Percentiles rank a stretch among this genome's conserved stretches.
Evolutionary conservation across 2,329 filamentous ascomycete species (phyloP).

Genomic region (Monilinia vaccinii-corymbosi): DNA sequence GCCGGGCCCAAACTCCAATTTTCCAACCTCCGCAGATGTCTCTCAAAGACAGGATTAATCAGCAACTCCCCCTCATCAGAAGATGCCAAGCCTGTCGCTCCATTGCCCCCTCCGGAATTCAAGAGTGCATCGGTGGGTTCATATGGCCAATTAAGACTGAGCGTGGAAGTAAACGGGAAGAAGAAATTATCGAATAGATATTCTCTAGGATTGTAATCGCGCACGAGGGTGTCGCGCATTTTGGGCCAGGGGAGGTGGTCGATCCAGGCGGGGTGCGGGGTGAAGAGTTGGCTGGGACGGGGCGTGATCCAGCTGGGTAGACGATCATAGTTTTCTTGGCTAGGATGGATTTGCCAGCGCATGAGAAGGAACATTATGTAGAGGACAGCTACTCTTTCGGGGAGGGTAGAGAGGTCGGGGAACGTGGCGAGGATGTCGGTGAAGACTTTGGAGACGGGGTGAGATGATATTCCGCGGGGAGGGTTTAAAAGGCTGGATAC

Average conservation of each 20-base stretch:
- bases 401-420: slow-evolving; percentile 66
- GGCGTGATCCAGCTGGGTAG: slow-evolving; percentile 68
- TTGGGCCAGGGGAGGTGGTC: slow-evolving; percentile 73
- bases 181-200: slow-evolving; percentile 75
- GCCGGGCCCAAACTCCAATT: slow-evolving; percentile 74
- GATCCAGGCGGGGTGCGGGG: slow-evolving; percentile 69
- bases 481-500: slow-evolving; percentile 73
- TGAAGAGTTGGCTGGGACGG: slow-evolving; percentile 53
- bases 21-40: slow-evolving; percentile 61
- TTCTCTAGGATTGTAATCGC: slow-evolving; percentile 37
- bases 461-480: slow-evolving; percentile 49
- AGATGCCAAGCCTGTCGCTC: slow-evolving; percentile 37
- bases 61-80: slow-evolving; percentile 53
- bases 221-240: slow-evolving; percentile 60
- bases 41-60: slow-evolving; percentile 81
- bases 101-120: slow-evolving; percentile 44
- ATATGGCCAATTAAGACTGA: slow-evolving; percentile 80
- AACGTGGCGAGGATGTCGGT: slow-evolving; percentile 81
- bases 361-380: slow-evolving; percentile 83
- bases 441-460: slow-evolving; percentile 76
- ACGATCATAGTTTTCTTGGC: slow-evolving; percentile 67
- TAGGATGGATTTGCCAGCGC: slow-evolving; percentile 77
- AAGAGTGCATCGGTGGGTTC: slow-evolving; percentile 62
- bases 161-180: slow-evolving; percentile 66
- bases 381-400: slow-evolving; percentile 72